Percentiles rank a stretch among this genome's conserved stretches.
Conservation (phyloP, 331 rosid species). For the Quercus phellos region DNA sequence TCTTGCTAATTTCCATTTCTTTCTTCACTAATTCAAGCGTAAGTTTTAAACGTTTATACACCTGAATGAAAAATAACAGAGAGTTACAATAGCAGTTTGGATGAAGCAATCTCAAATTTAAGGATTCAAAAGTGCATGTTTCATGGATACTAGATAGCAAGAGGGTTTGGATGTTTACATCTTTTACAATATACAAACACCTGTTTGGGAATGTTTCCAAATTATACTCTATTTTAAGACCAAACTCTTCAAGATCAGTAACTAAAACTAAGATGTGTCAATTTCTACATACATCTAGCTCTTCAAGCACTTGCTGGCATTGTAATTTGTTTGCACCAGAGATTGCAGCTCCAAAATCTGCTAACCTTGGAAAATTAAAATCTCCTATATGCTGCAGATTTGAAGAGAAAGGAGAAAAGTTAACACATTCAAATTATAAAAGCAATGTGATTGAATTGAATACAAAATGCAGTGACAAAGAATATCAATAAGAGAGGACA, state of each 20-base stretch:
- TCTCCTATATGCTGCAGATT: conserved; percentile 93
- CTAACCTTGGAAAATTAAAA: conserved; percentile 90
- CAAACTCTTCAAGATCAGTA: conserved; percentile 6
- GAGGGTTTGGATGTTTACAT: conserved; percentile 3
- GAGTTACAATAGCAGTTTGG: neutral
- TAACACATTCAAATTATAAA: neutral
- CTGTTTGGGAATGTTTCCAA: neutral
- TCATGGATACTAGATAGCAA: conserved; percentile 7
- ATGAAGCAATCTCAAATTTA: conserved; percentile 8
- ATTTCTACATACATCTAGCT: conserved; percentile 75
- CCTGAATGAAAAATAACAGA: conserved; percentile 45
- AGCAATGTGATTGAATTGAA: neutral
- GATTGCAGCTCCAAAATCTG: conserved; percentile 99
- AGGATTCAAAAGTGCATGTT: conserved; percentile 6
- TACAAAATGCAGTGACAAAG: neutral
- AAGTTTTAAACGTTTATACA: conserved; percentile 80
- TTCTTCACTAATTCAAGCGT: conserved; percentile 91
- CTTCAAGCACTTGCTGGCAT: conserved; percentile 97
- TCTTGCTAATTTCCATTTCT: conserved; percentile 98
- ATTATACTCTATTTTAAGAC: neutral
- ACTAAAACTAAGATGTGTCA: neutral
- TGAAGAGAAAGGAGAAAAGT: conserved; percentile 10
- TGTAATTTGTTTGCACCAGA: conserved; percentile 97
- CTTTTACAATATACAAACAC: neutral
- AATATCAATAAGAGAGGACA: neutral